A percentile compares a stretch with the other conserved stretches of the same genome.
phyloP scores from a whole-genome alignment of 2,329 filamentous ascomycete genomes.

The Phaeosphaeria sp. region DNA sequence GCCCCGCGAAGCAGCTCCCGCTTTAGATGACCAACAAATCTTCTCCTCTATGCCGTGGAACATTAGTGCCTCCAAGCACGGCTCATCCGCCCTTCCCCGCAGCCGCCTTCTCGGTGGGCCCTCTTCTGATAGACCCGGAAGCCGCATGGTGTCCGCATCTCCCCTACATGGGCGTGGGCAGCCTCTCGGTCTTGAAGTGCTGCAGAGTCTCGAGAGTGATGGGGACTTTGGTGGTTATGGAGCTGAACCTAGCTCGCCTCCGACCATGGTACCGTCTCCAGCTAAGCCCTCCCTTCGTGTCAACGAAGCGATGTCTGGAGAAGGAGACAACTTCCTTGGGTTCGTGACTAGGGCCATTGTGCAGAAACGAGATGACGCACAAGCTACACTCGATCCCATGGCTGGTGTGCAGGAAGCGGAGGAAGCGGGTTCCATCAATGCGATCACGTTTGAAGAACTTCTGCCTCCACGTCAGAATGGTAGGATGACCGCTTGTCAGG shows the following conservation, averaged over 20 bases:
- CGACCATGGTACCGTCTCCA: constrained; percentile 8
- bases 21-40: constrained; percentile 71
- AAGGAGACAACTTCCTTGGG: constrained; percentile 67
- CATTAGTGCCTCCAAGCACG: constrained; percentile 60
- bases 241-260: constrained; percentile 27
- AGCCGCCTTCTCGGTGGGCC: constrained; percentile 50
- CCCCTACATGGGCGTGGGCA: constrained; percentile 63
- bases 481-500: constrained; percentile 67
- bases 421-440: constrained; percentile 33
- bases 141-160: constrained; percentile 64
- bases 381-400: constrained; percentile 13
- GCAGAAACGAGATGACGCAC: constrained; percentile 32
- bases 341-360: constrained; percentile 61
- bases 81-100: constrained; percentile 53
- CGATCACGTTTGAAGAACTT: constrained; percentile 72
- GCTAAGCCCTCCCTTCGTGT: constrained; percentile 50
- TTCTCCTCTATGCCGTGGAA: constrained; percentile 75
- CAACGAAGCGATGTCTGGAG: constrained; percentile 61
- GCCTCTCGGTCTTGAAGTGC: constrained; percentile 30
- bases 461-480: constrained; percentile 64
- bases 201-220: constrained; percentile 40
- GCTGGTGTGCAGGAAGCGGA: constrained; percentile 35
- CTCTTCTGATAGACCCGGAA: constrained; percentile 43
- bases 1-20: constrained; percentile 70
- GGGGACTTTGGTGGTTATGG: constrained; percentile 23